Evolutionary conservation across 2,329 filamentous ascomycete species (phyloP).

Genomic region (Ceratocystis albifundus): DNA sequence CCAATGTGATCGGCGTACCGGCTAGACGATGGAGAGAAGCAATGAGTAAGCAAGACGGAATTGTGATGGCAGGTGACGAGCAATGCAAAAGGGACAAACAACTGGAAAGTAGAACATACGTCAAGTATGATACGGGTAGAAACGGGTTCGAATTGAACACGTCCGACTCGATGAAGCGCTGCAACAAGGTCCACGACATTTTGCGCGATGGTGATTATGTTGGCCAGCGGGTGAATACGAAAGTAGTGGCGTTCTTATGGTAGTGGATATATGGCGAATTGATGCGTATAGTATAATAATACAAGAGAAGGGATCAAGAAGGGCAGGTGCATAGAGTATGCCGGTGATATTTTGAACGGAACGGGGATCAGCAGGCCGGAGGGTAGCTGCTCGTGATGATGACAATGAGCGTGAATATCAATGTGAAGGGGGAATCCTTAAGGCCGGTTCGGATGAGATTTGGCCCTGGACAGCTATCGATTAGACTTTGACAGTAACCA

Average conservation of each 20-base stretch:
- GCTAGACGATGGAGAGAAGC: slow-evolving; percentile 35
- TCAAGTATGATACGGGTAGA: slow-evolving; percentile 77
- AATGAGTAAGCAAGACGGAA: slow-evolving; percentile 13
- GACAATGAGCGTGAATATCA: background rate
- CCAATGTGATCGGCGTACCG: slow-evolving; percentile 83
- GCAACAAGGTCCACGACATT: slow-evolving; percentile 79
- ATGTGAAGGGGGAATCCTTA: background rate
- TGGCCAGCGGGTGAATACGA: background rate
- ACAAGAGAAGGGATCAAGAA: background rate
- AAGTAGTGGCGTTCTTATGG: background rate
- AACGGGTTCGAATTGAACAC: slow-evolving; percentile 88
- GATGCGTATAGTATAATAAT: background rate
- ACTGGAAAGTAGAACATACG: slow-evolving; percentile 44
- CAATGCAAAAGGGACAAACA: background rate
- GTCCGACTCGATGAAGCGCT: slow-evolving; percentile 85
- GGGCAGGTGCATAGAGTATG: background rate
- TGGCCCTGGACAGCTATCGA: background rate
- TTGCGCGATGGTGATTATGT: slow-evolving; percentile 25
- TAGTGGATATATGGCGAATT: background rate
- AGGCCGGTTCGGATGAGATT: background rate
- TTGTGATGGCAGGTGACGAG: background rate
- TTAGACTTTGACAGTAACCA: background rate
- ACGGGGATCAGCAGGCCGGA: background rate
- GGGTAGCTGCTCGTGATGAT: background rate
- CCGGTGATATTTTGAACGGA: background rate